Evolutionary conservation across 176 grass and related monocot species (phyloP).

Genomic region (Oryza australiensis): DNA sequence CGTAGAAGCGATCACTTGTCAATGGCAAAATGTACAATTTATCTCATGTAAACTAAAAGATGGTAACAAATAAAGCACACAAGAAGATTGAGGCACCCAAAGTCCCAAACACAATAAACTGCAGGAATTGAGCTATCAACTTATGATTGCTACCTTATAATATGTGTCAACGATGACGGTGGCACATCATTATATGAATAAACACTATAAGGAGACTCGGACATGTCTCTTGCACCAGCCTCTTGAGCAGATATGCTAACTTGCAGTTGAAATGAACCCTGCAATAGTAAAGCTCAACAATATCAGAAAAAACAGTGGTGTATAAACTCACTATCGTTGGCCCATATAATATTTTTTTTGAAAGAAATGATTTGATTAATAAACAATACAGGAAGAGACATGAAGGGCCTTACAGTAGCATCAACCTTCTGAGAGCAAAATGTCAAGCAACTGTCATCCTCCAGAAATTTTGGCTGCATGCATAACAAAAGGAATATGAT

Average conservation of each 20-base stretch:
- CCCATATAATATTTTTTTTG: neutral
- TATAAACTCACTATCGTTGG: neutral
- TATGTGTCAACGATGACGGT: constrained; percentile 74
- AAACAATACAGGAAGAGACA: constrained; percentile 1
- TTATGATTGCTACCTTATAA: constrained; percentile 62
- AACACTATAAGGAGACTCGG: constrained; percentile 70
- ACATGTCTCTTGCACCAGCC: constrained; percentile 70
- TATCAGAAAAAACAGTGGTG: constrained; percentile 16
- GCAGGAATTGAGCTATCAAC: constrained; percentile 22
- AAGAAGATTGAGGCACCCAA: constrained; percentile 23
- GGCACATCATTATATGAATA: constrained; percentile 83
- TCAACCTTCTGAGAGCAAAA: constrained; percentile 80
- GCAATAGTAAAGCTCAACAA: constrained; percentile 40
- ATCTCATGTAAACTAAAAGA: too few species aligned
- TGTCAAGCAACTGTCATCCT: constrained; percentile 73
- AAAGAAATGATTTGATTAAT: neutral
- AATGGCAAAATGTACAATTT: too few species aligned
- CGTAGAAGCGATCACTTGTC: too few species aligned
- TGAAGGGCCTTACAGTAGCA: constrained; percentile 54
- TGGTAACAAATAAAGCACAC: neutral
- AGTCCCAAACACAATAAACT: neutral
- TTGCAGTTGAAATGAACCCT: constrained; percentile 86
- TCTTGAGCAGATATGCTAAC: constrained; percentile 79
- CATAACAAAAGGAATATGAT: constrained; percentile 25
- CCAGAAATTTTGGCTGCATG: constrained; percentile 72